Base-by-base conservation (phyloP, 306 rosid species). In the Quercus aquifolioides region DNA sequence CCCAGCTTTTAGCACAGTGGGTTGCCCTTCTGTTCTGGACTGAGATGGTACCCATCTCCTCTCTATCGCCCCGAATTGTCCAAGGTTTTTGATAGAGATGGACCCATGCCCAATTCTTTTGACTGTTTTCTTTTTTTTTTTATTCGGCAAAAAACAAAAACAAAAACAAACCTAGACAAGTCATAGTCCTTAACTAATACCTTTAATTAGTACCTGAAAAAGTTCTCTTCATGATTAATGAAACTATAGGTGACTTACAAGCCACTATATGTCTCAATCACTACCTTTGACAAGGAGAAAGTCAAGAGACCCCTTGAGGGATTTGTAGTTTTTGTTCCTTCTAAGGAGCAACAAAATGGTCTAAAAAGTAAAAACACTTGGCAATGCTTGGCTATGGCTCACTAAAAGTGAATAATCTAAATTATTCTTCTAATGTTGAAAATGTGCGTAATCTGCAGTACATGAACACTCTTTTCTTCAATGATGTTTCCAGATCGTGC, bases 401-500 rank as follows among this genome's bases (percentile, higher is more conserved):
- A 19, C 80, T 35, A 63, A 64, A 76, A 65, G 58, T 52, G 52
- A 68, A 83, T 52, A 68, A 21, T 21, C 60, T 68, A 43, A 30
- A 74, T 71, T 33, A 28, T 28, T 65, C n/a, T 63, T 83, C 68
- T 80, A 31, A 74, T 69, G 26, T 30, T 55, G 25, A 76, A 69
- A 74, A 81, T 77, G 70, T 69, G 28, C 58, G 21, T 28, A 31
- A 79, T 83, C 62, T 86, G 38, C 69, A 77, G 69, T 62, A 79
- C 86, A 94, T 97, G 98, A 74, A 94, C 97, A 58, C 94, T 92
- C 19, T 92, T 94, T 87, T 94, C 97, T 79, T 94, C 98, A 25
- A 87, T 88, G 92, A 92, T 92, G 97, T 94, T 94, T 87, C 97
- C 97, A 55, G 97, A 92, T 82, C 97, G 94, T 58, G 97, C 98